Base-by-base conservation (phyloP, 225 moss, liverwort and hornwort genomes). In the Ulota crispa region DNA sequence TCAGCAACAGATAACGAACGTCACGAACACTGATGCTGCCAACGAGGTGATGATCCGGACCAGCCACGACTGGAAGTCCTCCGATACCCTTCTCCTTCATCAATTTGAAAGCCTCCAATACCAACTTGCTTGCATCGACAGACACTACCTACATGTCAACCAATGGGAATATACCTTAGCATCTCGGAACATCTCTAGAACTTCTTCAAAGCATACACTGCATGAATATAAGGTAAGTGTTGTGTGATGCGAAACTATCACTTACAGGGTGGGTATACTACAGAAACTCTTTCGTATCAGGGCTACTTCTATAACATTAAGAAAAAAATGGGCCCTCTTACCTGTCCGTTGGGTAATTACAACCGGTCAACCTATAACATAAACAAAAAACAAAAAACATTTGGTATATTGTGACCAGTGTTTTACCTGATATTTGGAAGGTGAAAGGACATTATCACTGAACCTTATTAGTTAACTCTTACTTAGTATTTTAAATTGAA, bases 31-130 rank as follows among this genome's bases (percentile, higher is more conserved):
- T 93, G 72, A 99, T 94, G 78, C 87, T 94, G 73, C 98, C 98
- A 47, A 99, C 85, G 47, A 99, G 85, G 81, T 89, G 89, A 62
- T 89, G 88, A 68, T 91, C 89, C 6, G 91, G 83, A 41, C 93
- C 92, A 71, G 93, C 92, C 23, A 95, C 94, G 10, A 99, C 98
- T 55, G 98, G 98, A 67, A 99, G 88, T 54, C 98, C 98, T 83
- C 98, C 98, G 41, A 99, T 86, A 43, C 88, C 87, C 78, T 92
- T 88, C 72, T 95, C 93, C 68, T 94, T 91, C 98, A 99, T 99
- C 85, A 99, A 80, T 77, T 88, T 90, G 13, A 99, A 99, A 19
- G 98, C 98, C 86, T 99, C 98, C 69, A 99, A 80, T 52, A 99
- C 87, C 76, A 95, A 89, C 70, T 93, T 91, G 63, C 83, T 86